Conservation (phyloP, 805 yeast genomes). For the Wickerhamiella kurtzmanii region DNA sequence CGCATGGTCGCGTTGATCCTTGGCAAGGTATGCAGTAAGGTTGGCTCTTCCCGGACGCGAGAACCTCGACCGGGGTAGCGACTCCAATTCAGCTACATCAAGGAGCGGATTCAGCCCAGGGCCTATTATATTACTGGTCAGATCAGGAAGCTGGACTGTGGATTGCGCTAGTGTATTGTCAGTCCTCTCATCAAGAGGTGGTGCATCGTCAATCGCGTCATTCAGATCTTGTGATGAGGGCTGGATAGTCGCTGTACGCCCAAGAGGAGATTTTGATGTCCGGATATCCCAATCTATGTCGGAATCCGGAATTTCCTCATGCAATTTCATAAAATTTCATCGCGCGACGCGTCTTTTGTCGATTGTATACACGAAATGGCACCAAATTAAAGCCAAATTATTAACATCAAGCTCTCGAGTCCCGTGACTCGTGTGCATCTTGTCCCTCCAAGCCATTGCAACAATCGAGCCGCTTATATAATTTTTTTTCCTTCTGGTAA, state of each 20-base stretch:
- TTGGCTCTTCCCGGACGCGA: neutral
- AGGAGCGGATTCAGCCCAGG: too few species aligned
- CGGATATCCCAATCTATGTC: neutral
- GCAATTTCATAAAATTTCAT: neutral
- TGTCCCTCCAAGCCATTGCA: too few species aligned
- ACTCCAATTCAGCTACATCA: neutral
- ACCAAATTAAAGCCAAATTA: neutral
- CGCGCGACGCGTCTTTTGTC: neutral
- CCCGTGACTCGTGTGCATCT: too few species aligned
- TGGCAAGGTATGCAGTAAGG: neutral
- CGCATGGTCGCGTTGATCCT: neutral
- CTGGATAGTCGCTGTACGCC: too few species aligned
- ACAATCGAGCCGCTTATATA: neutral
- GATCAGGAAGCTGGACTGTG: too few species aligned
- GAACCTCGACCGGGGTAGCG: neutral
- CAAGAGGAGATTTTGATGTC: neutral
- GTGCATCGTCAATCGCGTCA: too few species aligned
- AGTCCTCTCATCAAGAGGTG: too few species aligned
- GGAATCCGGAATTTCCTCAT: neutral
- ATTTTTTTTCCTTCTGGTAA: constrained; percentile 2
- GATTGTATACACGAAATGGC: neutral
- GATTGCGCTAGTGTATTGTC: too few species aligned
- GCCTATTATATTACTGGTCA: too few species aligned
- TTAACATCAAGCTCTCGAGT: neutral
- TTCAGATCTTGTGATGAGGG: too few species aligned